Evolutionary conservation across 106 monocot species (phyloP), one percentile per base, ranked within the genome.

Genomic region (Ottelia alismoides): DNA sequence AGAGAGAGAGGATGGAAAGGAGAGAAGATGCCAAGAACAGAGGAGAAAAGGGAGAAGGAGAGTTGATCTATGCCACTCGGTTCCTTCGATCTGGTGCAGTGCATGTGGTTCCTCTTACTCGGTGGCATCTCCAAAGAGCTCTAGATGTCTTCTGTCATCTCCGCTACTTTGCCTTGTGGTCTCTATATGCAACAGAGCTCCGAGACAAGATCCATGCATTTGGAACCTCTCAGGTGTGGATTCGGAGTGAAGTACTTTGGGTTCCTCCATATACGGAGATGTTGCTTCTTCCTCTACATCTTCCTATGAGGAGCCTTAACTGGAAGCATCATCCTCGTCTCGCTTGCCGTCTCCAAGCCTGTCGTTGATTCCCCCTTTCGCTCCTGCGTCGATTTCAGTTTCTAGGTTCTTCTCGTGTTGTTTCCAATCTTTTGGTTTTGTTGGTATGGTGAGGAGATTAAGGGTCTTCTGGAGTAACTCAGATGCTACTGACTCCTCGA

Each of bases 181-280:
- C 26, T 14, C 3, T 22, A 17, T 3, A 35, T 29, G 11, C 56
- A 6, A 45, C 12, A 17, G n/a, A 45, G 52, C 11, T 10, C 21
- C 20, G 17, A 19, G 22, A 30, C 29, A 23, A 45, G n/a, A 25
- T 70, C 61, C 27, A 70, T 70, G 69, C 61, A 12, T 31, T 70
- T 65, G 19, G 20, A 25, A 1, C 28, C 2, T 28, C 27, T 25
- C 19, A 52, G 72, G 52, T 53, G 45, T 28, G 53, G 65, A 22
- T 72, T 65, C 35, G 67, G 61, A 31, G 66, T 73, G 55, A 67
- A 67, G 43, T 73, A 52, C 23, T 43, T 44, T 28, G 73, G 73
- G 30, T 67, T 73, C 32, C 56, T 62, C 19, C 61, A 66, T 28
- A 63, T 56, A 56, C 6, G 26, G 7, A 14, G 40, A n/a, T 51